Base-by-base conservation (phyloP, 495 filamentous ascomycete genomes). In the Penicillium ochrochloron region DNA sequence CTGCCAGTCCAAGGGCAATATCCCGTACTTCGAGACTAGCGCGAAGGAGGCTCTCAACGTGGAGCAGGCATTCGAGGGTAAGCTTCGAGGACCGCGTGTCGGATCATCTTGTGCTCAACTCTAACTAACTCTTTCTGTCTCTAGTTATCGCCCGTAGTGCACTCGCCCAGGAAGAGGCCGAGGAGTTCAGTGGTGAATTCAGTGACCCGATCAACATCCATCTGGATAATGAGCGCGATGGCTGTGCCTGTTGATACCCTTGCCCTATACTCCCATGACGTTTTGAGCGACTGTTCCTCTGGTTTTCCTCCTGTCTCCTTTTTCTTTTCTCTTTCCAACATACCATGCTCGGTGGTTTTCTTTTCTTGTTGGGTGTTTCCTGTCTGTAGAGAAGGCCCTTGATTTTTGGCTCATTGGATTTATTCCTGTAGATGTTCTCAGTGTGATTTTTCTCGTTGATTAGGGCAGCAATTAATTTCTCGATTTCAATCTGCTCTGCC, bases 31-130 rank as follows among this genome's bases (percentile, higher is more conserved):
- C 71, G 95, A 99, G 85, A 98, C 95, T 8, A 97, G 94, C 78
- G 95, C 95, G 41, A 99, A 99, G 83, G 95, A 99, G 76, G 96
- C 94, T 29, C 88, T 97, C 73, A 97, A 98, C 69, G 95, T 99
- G 15, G 95, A 99, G 81, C 92, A 97, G 78, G 96, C 95, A 55
- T 99, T 99, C 74, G 95, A 98, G 83, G 92, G 94, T 97, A 77
- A 66, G 57, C 35, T 15, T 31, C 5, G 25, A 44, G 12, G 31
- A 33, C 35, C 3, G 21, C 2, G 0, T 11, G 37, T 21, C n/a
- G 10, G 17, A 25, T 6, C 31, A 35, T 39, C 2, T 56, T 21
- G 2, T 0, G 34, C 35, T 17, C 19, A n/a, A 55, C 29, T 39
- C 19, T 56, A 57, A 35, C 57, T 73, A 31, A 66, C 50, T 39